Base-by-base conservation (phyloP, 495 filamentous ascomycete genomes). In the Hyaloscypha variabilis region DNA sequence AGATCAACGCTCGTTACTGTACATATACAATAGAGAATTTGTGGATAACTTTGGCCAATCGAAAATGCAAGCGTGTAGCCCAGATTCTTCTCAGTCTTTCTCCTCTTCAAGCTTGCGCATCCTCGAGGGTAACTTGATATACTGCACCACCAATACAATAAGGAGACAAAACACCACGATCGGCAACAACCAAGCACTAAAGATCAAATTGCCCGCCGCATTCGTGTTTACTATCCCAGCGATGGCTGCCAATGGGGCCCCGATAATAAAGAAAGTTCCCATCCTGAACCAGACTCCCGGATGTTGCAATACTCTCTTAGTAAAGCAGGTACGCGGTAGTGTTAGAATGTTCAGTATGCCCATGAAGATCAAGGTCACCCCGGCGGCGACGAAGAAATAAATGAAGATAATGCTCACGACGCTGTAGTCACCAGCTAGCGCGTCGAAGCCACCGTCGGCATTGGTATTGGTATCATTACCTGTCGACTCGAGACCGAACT, bases 321-420 rank as follows among this genome's bases (percentile, higher is more conserved):
- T 46, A 17, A 46, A 46, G 39, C 39, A 17, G 28, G 74, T 60
- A 23, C 49, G 53, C 23, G 69, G 66, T 28, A 73, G 71, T 0
- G 72, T 74, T 51, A 82, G 64, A 60, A 79, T 62, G 56, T 73
- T 72, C 46, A 82, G 76, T 17, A 77, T 52, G 39, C 73, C 77
- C 39, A 79, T 72, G 6, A 81, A 52, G 23, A 82, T 73, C 5
- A 84, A 66, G 3, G 77, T 74, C 28, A 77, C 30, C 13, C 82
- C 82, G 25, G 78, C 78, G n/a, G 77, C 69, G 26, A 79, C 64
- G 63, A 79, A 82, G 28, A 79, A 76, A 62, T 81, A 82, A 1
- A 71, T 67, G 63, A 79, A 79, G 14, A 67, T 49, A 2, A 67
- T 39, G 1, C 21, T 11, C 29, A 58, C 34, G 29, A 31, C 34